These are phyloP conservation scores for Alternaria ventricosa DNA, from an alignment of 2,329 filamentous ascomycete species.

Conservation along the genomic window DNA sequence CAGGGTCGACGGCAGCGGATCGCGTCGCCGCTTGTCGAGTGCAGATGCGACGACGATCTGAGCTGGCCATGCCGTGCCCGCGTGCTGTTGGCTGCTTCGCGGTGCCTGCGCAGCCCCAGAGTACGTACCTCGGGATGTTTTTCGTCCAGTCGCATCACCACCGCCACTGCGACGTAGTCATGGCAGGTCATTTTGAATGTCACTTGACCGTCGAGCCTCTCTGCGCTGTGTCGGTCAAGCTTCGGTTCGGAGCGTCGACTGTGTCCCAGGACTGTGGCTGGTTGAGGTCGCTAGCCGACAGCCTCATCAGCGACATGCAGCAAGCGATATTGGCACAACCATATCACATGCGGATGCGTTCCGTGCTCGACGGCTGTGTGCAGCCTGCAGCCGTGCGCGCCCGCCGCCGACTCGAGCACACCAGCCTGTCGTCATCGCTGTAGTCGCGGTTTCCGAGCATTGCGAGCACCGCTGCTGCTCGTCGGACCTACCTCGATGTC, in stretches of 20 bases:
- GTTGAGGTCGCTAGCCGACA: conserved; percentile 14
- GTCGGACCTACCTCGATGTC: conserved; percentile 10
- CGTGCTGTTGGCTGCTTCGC: conserved; percentile 12
- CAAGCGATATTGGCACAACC: conserved; percentile 34
- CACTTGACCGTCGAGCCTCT: conserved; percentile 22
- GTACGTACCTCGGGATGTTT: conserved; percentile 14
- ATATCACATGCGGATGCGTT: conserved; percentile 18
- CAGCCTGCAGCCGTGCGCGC: conserved; percentile 15
- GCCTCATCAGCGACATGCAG: conserved; percentile 34
- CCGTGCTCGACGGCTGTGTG: conserved; percentile 31
- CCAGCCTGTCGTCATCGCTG: conserved; percentile 19
- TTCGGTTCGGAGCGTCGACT: conserved; percentile 11
- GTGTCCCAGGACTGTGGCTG: conserved; percentile 17
- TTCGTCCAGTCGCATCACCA: conserved; percentile 17
- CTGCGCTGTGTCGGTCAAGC: conserved; percentile 17
- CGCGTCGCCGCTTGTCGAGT: conserved; percentile 28
- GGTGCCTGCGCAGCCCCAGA: conserved; percentile 10
- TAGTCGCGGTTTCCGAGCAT: background rate
- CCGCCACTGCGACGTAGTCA: conserved; percentile 4
- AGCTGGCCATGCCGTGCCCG: conserved; percentile 30
- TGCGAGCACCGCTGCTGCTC: background rate
- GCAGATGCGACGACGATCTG: conserved; percentile 34
- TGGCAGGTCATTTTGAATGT: conserved; percentile 10
- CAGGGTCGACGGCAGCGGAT: conserved; percentile 30
- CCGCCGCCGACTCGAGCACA: conserved; percentile 12